Percentiles rank a stretch among this genome's conserved stretches.
phyloP scores from a whole-genome alignment of 139 green algal species.

The Ulvella scutata region DNA sequence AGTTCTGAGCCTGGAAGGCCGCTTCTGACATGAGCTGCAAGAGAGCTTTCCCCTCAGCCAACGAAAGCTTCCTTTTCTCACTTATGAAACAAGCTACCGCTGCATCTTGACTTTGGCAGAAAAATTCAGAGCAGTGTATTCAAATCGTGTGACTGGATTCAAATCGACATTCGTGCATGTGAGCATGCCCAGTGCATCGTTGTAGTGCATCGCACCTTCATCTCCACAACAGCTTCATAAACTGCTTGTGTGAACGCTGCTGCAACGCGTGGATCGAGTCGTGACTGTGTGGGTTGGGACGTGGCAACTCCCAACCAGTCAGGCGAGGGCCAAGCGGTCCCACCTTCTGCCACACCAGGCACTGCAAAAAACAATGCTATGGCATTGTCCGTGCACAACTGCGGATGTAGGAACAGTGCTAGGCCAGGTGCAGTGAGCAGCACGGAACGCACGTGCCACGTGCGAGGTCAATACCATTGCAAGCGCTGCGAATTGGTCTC shows the following conservation, averaged over 20 bases:
- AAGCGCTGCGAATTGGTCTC: too few species aligned
- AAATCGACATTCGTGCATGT: background rate
- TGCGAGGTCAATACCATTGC: too few species aligned
- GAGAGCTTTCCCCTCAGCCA: background rate
- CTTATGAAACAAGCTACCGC: too few species aligned
- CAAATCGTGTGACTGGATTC: background rate
- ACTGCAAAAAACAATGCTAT: too few species aligned
- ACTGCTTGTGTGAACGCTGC: constrained; percentile 10
- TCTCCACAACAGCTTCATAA: constrained; percentile 4
- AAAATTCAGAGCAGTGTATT: background rate
- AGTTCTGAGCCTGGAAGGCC: constrained; percentile 20
- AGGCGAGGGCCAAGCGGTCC: too few species aligned
- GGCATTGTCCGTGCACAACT: too few species aligned
- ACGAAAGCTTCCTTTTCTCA: background rate
- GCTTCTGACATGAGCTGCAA: background rate
- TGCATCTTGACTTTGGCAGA: constrained; percentile 6
- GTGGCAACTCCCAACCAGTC: too few species aligned
- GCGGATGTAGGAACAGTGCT: too few species aligned
- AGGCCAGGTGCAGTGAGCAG: too few species aligned
- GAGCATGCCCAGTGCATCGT: background rate
- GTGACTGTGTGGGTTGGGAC: too few species aligned
- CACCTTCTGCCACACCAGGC: too few species aligned
- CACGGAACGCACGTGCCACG: too few species aligned
- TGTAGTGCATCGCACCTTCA: background rate
- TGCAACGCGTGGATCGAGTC: constrained; percentile 5